Percentiles rank a stretch among this genome's conserved stretches.
These are phyloP conservation scores for Chytriomyces hyalinus DNA, from an alignment of 192 early-diverging fungal genomes.

Conservation along the genomic window DNA sequence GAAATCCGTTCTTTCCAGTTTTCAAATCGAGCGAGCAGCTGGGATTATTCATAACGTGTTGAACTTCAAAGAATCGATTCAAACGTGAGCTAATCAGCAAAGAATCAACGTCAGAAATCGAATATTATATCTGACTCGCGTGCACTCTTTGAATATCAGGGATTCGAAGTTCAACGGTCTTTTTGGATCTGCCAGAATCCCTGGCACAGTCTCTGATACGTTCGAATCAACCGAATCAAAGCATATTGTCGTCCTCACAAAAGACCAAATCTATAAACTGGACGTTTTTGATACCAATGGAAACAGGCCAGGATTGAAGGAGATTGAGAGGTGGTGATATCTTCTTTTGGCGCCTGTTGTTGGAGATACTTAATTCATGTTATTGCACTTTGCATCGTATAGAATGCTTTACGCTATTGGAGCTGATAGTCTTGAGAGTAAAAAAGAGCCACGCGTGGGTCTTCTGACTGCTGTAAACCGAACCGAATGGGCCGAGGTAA, in stretches of 20 bases:
- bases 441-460: constrained; percentile 70
- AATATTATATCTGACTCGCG: constrained; percentile 83
- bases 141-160: constrained; percentile 78
- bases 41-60: constrained; percentile 56
- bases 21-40: constrained; percentile 63
- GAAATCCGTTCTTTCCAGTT: constrained; percentile 53
- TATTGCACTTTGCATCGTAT: background rate
- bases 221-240: constrained; percentile 72
- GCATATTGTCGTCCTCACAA: constrained; percentile 85
- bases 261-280: constrained; percentile 84
- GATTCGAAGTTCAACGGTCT: background rate
- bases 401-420: constrained; percentile 48
- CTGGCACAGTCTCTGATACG: constrained; percentile 64
- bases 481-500: constrained; percentile 74
- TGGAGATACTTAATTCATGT: background rate
- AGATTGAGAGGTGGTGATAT: constrained; percentile 44
- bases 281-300: constrained; percentile 75
- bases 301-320: constrained; percentile 59
- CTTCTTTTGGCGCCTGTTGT: background rate
- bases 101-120: constrained; percentile 44
- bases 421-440: constrained; percentile 38
- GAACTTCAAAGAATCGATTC: constrained; percentile 48
- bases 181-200: constrained; percentile 79
- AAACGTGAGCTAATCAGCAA: constrained; percentile 31
- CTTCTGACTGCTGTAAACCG: constrained; percentile 83